phyloP scores from a whole-genome alignment of 805 yeast species.

The Scheffersomyces stipitis region DNA sequence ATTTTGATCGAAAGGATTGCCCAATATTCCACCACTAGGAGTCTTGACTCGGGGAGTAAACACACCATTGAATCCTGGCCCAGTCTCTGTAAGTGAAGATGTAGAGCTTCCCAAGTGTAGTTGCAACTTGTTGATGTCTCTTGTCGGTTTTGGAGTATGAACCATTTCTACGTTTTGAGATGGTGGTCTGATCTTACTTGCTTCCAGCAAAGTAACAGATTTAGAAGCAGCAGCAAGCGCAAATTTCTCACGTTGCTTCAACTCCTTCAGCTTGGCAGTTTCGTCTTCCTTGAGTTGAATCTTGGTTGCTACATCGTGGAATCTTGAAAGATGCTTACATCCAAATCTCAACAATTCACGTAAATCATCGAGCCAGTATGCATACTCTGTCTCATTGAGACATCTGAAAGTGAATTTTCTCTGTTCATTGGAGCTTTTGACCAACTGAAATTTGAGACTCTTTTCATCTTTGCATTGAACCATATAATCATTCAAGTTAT shows the following conservation, averaged over 20 bases:
- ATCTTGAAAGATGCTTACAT: slow-evolving; percentile 47
- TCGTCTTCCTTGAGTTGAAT: slow-evolving; percentile 23
- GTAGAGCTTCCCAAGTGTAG: background rate
- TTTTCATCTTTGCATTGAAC: slow-evolving; percentile 33
- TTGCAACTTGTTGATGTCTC: background rate
- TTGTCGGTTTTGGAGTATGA: slow-evolving; percentile 2
- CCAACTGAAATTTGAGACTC: slow-evolving; percentile 33
- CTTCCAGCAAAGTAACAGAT: background rate
- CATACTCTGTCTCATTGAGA: slow-evolving; percentile 41
- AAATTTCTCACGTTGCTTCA: background rate
- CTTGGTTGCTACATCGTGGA: slow-evolving; percentile 45
- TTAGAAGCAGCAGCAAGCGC: background rate
- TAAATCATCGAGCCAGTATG: slow-evolving; percentile 57
- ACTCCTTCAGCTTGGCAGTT: slow-evolving; percentile 6
- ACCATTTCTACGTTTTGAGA: too few relatives aligned
- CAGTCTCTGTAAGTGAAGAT: slow-evolving; percentile 2
- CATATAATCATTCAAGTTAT: slow-evolving; percentile 39
- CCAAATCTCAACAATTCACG: slow-evolving; percentile 50
- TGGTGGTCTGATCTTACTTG: background rate
- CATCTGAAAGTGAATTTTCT: slow-evolving; percentile 45
- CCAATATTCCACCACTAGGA: slow-evolving; percentile 26
- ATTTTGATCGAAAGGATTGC: slow-evolving; percentile 38
- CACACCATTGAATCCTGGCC: slow-evolving; percentile 29
- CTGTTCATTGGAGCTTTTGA: slow-evolving; percentile 23
- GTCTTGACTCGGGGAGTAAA: slow-evolving; percentile 39